phyloP scores from a whole-genome alignment of 805 yeast genomes.

The Schwanniomyces pseudopolymorphus region DNA sequence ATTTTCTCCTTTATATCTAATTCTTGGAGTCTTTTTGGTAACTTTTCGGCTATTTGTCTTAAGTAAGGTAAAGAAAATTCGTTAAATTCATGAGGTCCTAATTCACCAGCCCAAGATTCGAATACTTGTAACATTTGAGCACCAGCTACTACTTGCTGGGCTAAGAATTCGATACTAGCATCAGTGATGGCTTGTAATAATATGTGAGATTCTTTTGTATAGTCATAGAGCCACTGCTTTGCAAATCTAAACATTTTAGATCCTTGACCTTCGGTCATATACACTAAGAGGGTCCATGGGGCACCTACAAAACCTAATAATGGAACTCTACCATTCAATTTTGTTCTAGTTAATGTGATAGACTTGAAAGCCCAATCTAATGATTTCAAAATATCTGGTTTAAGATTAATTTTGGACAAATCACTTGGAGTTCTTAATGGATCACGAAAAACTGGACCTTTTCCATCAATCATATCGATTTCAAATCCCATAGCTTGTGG shows the following conservation, averaged over 20 bases:
- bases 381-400: slow-evolving; percentile 72
- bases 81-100: slow-evolving; percentile 84
- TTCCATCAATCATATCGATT: slow-evolving; percentile 90
- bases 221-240: slow-evolving; percentile 86
- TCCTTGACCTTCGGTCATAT: slow-evolving; percentile 98
- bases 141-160: slow-evolving; percentile 94
- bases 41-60: slow-evolving; percentile 65
- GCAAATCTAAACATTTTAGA: slow-evolving; percentile 87
- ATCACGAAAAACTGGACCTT: slow-evolving; percentile 89
- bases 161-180: slow-evolving; percentile 87
- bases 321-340: slow-evolving; percentile 88
- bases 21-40: slow-evolving; percentile 69
- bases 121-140: slow-evolving; percentile 97
- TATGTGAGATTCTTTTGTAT: slow-evolving; percentile 68
- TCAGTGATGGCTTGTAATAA: slow-evolving; percentile 79
- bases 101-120: slow-evolving; percentile 97
- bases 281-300: slow-evolving; percentile 95
- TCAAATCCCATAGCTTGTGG: slow-evolving; percentile 99
- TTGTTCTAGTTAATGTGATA: slow-evolving; percentile 85
- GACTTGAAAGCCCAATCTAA: slow-evolving; percentile 94
- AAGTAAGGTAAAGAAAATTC: slow-evolving; percentile 90
- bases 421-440: slow-evolving; percentile 81
- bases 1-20: slow-evolving; percentile 68
- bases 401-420: slow-evolving; percentile 53
- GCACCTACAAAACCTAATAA: slow-evolving; percentile 95